phyloP scores from a whole-genome alignment of 2,329 filamentous ascomycete genomes.

The Diaporthe sp. region DNA sequence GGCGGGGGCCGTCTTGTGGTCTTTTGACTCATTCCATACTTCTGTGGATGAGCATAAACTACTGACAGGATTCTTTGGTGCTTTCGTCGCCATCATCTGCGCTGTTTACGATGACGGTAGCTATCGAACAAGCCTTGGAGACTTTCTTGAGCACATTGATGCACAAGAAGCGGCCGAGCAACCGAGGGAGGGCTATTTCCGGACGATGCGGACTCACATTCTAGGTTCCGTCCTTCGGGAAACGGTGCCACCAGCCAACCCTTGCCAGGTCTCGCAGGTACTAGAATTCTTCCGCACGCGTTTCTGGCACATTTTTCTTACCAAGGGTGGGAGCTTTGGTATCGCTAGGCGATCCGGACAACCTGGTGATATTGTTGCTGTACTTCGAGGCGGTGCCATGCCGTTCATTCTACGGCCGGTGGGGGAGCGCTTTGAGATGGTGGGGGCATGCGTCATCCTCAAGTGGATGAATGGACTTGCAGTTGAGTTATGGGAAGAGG shows the following conservation, averaged over 20 bases:
- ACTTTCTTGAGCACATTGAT: neutral
- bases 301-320: neutral
- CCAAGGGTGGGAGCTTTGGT: neutral
- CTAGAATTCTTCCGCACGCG: neutral
- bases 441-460: neutral
- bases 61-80: neutral
- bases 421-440: neutral
- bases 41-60: too few species aligned
- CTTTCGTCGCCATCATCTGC: neutral
- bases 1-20: too few species aligned
- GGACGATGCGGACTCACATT: neutral
- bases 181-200: neutral
- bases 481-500: neutral
- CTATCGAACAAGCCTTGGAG: neutral
- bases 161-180: neutral
- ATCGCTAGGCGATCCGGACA: neutral
- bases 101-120: neutral
- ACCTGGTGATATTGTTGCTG: neutral
- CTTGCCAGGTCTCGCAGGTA: neutral
- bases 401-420: neutral
- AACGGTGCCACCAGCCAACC: neutral
- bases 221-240: neutral
- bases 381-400: neutral
- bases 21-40: too few species aligned
- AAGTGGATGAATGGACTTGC: neutral